Evolutionary conservation across 257 asterid genomes (phyloP).

Genomic region (Nyctanthes arbortristis): DNA sequence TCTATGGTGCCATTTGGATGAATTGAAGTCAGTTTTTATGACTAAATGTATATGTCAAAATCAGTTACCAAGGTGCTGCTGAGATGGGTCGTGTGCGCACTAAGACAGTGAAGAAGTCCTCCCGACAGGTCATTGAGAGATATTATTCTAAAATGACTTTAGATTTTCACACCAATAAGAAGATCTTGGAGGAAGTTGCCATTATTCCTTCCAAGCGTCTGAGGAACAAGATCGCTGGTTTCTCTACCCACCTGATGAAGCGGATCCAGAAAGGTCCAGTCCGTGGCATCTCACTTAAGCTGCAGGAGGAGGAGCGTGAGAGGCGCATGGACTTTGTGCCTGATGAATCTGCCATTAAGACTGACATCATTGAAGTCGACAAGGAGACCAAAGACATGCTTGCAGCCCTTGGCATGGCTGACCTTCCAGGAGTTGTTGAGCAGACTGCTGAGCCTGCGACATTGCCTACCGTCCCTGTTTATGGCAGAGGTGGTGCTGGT

Average conservation of each 20-base stretch:
- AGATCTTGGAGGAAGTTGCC: conserved; percentile 44
- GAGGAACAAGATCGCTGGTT: conserved; percentile 46
- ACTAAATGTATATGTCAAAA: not conserved
- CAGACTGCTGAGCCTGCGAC: conserved; percentile 34
- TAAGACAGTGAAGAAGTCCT: conserved; percentile 55
- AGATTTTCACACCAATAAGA: conserved; percentile 55
- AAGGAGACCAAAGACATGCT: conserved; percentile 56
- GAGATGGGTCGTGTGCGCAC: conserved; percentile 58
- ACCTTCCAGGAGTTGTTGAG: conserved; percentile 48
- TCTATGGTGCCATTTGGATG: no score
- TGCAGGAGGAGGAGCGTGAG: conserved; percentile 51
- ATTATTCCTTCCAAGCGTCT: conserved; percentile 48
- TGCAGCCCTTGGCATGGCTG: conserved; percentile 47
- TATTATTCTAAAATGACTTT: conserved; percentile 55
- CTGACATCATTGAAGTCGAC: conserved; percentile 47
- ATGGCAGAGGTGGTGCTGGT: conserved; percentile 36
- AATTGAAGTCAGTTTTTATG: not conserved
- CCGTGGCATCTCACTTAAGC: conserved; percentile 43
- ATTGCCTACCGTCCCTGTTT: conserved; percentile 24
- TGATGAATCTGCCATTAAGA: conserved; percentile 57
- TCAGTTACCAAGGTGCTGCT: not conserved
- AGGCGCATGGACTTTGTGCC: conserved; percentile 58
- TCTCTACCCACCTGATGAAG: conserved; percentile 51
- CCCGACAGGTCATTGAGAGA: conserved; percentile 51
- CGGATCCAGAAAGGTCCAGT: conserved; percentile 47